These are phyloP conservation scores for Achlya hypogyna DNA, from an alignment of 352 stramenopile species.

Conservation along the genomic window DNA sequence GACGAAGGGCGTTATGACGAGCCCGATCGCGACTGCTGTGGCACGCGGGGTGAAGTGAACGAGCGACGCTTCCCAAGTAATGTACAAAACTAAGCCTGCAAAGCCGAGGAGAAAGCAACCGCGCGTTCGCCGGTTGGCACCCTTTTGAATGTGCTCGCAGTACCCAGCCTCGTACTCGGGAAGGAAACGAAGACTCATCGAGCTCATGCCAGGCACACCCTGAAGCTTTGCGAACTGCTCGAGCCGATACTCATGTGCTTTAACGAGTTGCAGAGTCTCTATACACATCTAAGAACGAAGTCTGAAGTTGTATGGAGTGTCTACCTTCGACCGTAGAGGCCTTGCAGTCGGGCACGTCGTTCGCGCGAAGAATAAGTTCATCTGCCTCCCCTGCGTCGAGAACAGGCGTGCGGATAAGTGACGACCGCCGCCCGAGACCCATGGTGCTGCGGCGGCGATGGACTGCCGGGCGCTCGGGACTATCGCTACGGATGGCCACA, in stretches of 20 bases:
- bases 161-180: constrained; percentile 17
- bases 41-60: background rate
- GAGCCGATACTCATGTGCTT: constrained; percentile 1
- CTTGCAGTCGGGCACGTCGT: constrained; percentile 53
- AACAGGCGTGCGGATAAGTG: constrained; percentile 15
- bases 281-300: background rate
- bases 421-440: background rate
- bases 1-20: constrained; percentile 22
- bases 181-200: constrained; percentile 11
- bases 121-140: background rate
- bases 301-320: background rate
- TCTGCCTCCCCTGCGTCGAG: constrained; percentile 36
- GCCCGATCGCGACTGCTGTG: constrained; percentile 19
- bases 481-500: background rate
- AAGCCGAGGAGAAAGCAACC: constrained; percentile 17
- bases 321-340: constrained; percentile 40
- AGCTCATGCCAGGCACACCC: constrained; percentile 13
- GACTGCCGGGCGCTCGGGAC: background rate
- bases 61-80: constrained; percentile 12
- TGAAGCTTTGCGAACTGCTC: constrained; percentile 21
- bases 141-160: constrained; percentile 6
- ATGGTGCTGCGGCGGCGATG: background rate
- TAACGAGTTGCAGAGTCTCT: constrained; percentile 16
- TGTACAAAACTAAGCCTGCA: background rate
- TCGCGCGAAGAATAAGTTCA: constrained; percentile 53